Conservation (phyloP, 2,329 filamentous ascomycete genomes). For the Aspergillus sp. region DNA sequence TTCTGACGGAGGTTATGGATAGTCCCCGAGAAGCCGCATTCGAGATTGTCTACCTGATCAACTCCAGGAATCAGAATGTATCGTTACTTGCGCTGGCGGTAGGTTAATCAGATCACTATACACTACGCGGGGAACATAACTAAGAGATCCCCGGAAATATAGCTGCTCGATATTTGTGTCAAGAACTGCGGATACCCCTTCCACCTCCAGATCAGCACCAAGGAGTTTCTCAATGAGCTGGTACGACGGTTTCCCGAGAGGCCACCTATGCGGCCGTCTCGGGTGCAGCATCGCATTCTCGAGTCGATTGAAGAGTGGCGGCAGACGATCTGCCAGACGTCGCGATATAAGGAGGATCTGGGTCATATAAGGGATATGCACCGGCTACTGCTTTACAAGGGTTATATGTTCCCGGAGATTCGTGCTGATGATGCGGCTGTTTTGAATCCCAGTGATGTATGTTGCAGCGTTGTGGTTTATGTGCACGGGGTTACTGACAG, state of each 20-base stretch:
- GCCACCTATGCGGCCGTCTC: constrained; percentile 74
- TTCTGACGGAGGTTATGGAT: constrained; percentile 16
- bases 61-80: constrained; percentile 94
- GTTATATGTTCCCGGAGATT: constrained; percentile 90
- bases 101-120: constrained; percentile 22
- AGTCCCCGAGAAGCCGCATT: constrained; percentile 87
- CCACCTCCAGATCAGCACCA: constrained; percentile 95
- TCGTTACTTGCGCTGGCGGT: constrained; percentile 75
- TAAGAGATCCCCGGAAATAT: constrained; percentile 6
- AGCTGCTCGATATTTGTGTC: constrained; percentile 94
- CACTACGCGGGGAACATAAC: too few relatives aligned
- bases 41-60: constrained; percentile 88
- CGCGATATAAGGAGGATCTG: constrained; percentile 92
- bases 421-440: constrained; percentile 91
- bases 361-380: constrained; percentile 98
- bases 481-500: constrained; percentile 19
- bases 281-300: constrained; percentile 86
- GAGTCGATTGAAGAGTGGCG: constrained; percentile 98
- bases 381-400: constrained; percentile 88
- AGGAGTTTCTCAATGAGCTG: constrained; percentile 97
- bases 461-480: constrained; percentile 28
- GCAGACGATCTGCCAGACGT: constrained; percentile 95
- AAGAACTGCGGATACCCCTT: constrained; percentile 99
- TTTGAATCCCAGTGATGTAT: constrained; percentile 89
- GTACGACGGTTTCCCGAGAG: constrained; percentile 93